A percentile compares a stretch with the other conserved stretches of the same genome.
Conservation (phyloP, 306 rosid genomes). For the Sesbania bispinosa region DNA sequence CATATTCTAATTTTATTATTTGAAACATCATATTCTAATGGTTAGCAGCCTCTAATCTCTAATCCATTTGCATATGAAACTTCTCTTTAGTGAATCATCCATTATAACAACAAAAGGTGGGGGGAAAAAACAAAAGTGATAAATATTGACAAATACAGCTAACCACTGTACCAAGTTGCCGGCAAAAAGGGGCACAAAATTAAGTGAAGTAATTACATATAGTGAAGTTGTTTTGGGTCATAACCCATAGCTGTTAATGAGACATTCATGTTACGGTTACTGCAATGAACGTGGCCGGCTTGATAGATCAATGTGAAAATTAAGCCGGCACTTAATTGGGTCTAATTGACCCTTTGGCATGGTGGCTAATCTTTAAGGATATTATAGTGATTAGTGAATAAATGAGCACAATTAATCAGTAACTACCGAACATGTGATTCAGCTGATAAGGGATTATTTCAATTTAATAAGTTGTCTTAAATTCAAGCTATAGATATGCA, state of each 20-base stretch:
- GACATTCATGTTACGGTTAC: slow-evolving; percentile 42
- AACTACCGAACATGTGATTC: too few species aligned
- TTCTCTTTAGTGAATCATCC: slow-evolving; percentile 19
- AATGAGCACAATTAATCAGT: too few species aligned
- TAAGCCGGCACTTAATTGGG: slow-evolving; percentile 48
- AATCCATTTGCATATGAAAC: slow-evolving; percentile 32
- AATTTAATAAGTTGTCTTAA: too few species aligned
- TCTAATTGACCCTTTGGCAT: too few species aligned
- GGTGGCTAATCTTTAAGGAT: too few species aligned
- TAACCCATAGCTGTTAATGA: slow-evolving; percentile 32
- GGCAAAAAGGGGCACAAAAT: slow-evolving; percentile 54
- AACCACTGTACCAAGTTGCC: slow-evolving; percentile 48
- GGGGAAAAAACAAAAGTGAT: not conserved
- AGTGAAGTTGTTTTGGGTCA: not conserved
- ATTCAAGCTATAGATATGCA: too few species aligned
- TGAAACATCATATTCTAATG: slow-evolving; percentile 14
- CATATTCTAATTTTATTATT: not conserved
- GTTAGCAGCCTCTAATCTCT: not conserved
- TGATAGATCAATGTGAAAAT: not conserved
- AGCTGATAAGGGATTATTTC: too few species aligned
- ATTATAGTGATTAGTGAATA: too few species aligned
- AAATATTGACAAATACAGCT: slow-evolving; percentile 41
- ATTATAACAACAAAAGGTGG: not conserved
- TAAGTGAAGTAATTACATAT: slow-evolving; percentile 23
- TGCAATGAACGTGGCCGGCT: slow-evolving; percentile 55